Evolutionary conservation across 495 filamentous ascomycete genomes (phyloP), one percentile per base, ranked within the genome.

Genomic region (Aspergillus conjunctus): DNA sequence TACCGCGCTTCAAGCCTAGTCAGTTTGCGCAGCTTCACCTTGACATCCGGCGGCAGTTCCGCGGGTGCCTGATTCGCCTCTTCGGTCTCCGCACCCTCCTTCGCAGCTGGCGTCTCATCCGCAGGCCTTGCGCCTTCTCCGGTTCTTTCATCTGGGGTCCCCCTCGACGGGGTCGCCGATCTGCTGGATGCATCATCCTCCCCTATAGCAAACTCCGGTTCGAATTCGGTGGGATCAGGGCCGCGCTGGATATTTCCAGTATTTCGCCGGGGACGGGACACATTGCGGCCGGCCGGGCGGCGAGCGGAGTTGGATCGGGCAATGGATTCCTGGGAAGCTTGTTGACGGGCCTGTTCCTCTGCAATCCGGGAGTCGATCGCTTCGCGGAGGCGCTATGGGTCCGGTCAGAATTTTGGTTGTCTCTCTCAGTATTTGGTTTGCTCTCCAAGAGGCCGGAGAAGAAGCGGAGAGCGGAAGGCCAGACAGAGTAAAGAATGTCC

Each of bases 1-100:
- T 97, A 97, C 64, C 87, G 88, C 8, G 85, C 77, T 66, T 97
- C 92, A n/a, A 97, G 69, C 68, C 90, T 96, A 52, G 92, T 91
- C 32, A 97, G 77, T 72, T 89, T 91, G 43, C 87, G 80, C 37
- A 96, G 34, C 62, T 81, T 82, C 51, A 72, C 81, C 32, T 81
- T 83, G 6, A 97, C 80, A 37, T 96, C 90, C 32, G 84, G 79
- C 1, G 94, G 84, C 18, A 98, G 73, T 37, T 93, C 91, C n/a
- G 76, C 51, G 4, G 75, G 59, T 0, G 73, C 46, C 41, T 73
- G 41, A 10, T 73, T 65, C 4, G 63, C 37, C 7, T 71, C 68
- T 26, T 59, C 44, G 5, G 51, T 54, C 14, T 64, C 21, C 15
- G 59, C 39, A 7, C 49, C 37, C 45, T 71, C 66, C 60, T 74